These are phyloP conservation scores for Phlyctochytrium arcticum DNA, from an alignment of 192 early-diverging fungal genomes.

Conservation along the genomic window DNA sequence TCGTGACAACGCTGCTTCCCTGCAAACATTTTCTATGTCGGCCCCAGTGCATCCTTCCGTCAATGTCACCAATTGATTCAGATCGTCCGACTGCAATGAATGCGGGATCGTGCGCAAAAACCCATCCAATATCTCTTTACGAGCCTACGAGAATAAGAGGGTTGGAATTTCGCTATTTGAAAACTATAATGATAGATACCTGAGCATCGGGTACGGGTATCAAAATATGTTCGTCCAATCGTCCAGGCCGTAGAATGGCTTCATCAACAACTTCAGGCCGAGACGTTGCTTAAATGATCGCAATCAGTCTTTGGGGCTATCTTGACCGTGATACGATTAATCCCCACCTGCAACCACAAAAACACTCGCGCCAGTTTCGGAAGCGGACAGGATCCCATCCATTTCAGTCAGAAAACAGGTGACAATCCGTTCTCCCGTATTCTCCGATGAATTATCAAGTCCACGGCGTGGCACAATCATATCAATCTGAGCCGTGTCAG, in stretches of 20 bases:
- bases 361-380: conserved; percentile 21
- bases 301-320: neutral
- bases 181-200: neutral
- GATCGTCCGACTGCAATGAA: conserved; percentile 37
- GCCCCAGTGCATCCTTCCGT: conserved; percentile 71
- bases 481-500: conserved; percentile 57
- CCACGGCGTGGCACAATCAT: conserved; percentile 73
- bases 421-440: conserved; percentile 83
- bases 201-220: conserved; percentile 58
- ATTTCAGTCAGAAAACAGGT: conserved; percentile 74
- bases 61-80: conserved; percentile 39
- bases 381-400: conserved; percentile 63
- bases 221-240: conserved; percentile 74
- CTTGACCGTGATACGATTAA: neutral
- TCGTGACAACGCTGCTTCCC: conserved; percentile 62
- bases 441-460: conserved; percentile 65
- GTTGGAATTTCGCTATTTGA: neutral
- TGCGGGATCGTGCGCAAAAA: conserved; percentile 33
- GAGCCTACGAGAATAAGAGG: conserved; percentile 20
- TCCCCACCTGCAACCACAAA: conserved; percentile 41
- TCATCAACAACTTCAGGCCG: conserved; percentile 69
- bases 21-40: conserved; percentile 76
- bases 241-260: conserved; percentile 79
- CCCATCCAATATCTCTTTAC: conserved; percentile 24
- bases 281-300: conserved; percentile 57